phyloP scores from a whole-genome alignment of 1,284 basidiomycete genomes.

The Marasmius tenuissimus region DNA sequence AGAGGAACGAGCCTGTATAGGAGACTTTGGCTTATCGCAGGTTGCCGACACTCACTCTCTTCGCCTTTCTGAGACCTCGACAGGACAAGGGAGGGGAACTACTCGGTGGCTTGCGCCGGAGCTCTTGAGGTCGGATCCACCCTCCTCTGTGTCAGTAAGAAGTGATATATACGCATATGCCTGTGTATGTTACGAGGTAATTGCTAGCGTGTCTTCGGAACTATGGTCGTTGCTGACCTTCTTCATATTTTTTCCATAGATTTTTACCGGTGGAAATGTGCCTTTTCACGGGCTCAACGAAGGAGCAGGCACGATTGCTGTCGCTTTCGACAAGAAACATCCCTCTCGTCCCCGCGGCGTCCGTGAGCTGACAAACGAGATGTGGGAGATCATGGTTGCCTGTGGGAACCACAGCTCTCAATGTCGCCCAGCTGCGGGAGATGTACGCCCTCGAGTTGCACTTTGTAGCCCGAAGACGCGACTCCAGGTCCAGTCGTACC shows the following conservation, averaged over 20 bases:
- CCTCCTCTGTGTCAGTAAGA: not conserved
- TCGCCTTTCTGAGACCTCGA: not conserved
- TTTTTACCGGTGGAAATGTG: not conserved
- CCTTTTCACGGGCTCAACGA: not conserved
- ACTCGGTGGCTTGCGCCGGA: slow-evolving; percentile 25
- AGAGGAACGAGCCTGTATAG: slow-evolving; percentile 25
- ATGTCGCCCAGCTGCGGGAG: not conserved
- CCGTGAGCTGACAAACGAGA: not conserved
- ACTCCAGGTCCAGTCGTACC: not conserved
- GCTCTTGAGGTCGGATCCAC: slow-evolving; percentile 10
- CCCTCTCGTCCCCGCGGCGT: not conserved
- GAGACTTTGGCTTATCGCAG: slow-evolving; percentile 34
- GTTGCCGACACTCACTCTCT: slow-evolving; percentile 12
- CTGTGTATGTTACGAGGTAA: not conserved
- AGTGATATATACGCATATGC: not conserved
- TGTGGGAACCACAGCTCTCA: not conserved
- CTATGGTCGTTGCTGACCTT: not conserved
- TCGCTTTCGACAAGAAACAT: not conserved
- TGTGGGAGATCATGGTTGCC: not conserved
- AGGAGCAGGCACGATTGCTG: not conserved
- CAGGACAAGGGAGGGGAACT: slow-evolving; percentile 14
- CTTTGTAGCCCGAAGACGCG: not conserved
- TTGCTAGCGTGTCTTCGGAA: too few species aligned
- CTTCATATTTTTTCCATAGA: not conserved
- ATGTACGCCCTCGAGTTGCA: not conserved